phyloP scores from a whole-genome alignment of 2,329 filamentous ascomycete genomes.

The Clathrospora elynae region DNA sequence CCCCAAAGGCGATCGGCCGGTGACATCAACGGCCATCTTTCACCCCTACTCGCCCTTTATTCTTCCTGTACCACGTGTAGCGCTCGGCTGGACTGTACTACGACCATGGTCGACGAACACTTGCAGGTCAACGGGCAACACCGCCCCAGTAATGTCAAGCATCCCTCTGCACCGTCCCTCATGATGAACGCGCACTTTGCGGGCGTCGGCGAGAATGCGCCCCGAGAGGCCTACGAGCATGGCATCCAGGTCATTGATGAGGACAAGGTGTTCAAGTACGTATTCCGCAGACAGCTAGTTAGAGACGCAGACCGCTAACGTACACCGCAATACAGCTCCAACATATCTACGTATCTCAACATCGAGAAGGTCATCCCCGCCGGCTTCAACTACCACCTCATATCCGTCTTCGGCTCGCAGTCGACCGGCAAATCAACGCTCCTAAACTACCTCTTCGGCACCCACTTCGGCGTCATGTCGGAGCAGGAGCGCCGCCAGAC shows the following conservation, averaged over 20 bases:
- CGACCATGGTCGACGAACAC: constrained; percentile 38
- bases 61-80: constrained; percentile 41
- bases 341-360: constrained; percentile 81
- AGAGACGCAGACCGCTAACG: constrained; percentile 26
- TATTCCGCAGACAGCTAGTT: constrained; percentile 5
- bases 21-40: constrained; percentile 47
- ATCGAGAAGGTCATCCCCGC: constrained; percentile 79
- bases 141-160: constrained; percentile 45
- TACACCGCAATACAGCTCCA: constrained; percentile 59
- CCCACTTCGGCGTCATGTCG: constrained; percentile 96
- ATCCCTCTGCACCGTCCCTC: constrained; percentile 51
- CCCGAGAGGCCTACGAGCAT: constrained; percentile 77
- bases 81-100: constrained; percentile 25
- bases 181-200: constrained; percentile 82
- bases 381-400: constrained; percentile 99
- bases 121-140: constrained; percentile 45
- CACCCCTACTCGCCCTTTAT: constrained; percentile 38
- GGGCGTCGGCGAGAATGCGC: constrained; percentile 67
- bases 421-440: constrained; percentile 98
- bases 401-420: constrained; percentile 98
- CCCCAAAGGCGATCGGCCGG: constrained; percentile 34
- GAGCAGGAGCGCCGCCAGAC: constrained; percentile 93
- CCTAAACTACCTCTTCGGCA: constrained; percentile 93
- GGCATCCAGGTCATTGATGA: constrained; percentile 97
- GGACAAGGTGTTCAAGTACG: constrained; percentile 95